Evolutionary conservation across 805 yeast genomes (phyloP).

Genomic region (Saccharomycopsis guyanensis): DNA sequence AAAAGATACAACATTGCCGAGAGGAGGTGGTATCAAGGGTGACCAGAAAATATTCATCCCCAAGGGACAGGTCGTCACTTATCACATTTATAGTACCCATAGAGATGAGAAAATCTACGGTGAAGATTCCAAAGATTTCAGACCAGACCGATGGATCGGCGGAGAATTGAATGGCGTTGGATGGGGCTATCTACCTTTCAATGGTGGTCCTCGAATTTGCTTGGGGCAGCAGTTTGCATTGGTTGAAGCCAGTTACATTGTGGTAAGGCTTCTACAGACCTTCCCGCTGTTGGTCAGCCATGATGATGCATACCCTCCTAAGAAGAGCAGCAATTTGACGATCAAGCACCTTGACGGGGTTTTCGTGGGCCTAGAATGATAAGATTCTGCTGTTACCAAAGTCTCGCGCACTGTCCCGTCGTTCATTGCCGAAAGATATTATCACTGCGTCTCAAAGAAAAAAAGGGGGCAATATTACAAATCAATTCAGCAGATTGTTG

Average conservation of each 20-base stretch:
- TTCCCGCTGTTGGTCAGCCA: not conserved
- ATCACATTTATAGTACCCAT: not conserved
- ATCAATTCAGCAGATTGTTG: too few relatives aligned
- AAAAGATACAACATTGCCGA: not conserved
- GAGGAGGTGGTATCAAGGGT: not conserved
- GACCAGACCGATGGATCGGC: not conserved
- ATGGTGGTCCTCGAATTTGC: not conserved
- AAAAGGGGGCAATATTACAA: too few relatives aligned
- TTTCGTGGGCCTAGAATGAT: not conserved
- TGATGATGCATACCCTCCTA: not conserved
- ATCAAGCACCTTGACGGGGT: not conserved
- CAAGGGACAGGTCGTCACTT: not conserved
- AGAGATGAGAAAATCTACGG: not conserved
- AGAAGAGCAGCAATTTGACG: not conserved
- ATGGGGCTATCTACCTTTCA: not conserved
- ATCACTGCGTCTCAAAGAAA: too few relatives aligned
- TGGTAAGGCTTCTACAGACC: not conserved
- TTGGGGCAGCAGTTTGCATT: not conserved
- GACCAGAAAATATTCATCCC: not conserved
- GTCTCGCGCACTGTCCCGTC: too few relatives aligned
- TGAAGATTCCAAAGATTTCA: not conserved
- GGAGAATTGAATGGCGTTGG: not conserved
- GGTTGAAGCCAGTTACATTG: not conserved
- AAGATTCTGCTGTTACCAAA: too few relatives aligned
- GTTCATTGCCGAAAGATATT: too few relatives aligned